phyloP scores from a whole-genome alignment of 2,329 filamentous ascomycete genomes.

The Raffaelea ambrosiae region DNA sequence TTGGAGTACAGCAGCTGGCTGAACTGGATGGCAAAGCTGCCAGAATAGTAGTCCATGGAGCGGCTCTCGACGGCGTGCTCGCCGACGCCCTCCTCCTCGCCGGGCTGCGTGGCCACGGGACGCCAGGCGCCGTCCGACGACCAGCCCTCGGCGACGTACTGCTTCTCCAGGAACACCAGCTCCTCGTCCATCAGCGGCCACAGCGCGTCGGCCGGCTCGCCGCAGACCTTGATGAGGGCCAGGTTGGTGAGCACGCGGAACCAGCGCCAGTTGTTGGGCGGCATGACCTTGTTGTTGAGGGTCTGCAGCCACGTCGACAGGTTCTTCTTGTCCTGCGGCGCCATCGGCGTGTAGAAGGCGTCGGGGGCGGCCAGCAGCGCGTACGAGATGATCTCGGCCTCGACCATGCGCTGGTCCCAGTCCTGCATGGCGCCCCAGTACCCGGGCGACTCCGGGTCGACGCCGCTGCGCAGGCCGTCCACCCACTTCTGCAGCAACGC shows the following conservation, averaged over 20 bases:
- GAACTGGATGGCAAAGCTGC: conserved; percentile 17
- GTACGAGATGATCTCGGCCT: conserved; percentile 41
- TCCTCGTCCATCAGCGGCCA: conserved; percentile 6
- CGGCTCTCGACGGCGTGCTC: conserved; percentile 1
- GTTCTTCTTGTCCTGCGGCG: conserved; percentile 21
- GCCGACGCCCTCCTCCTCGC: neutral
- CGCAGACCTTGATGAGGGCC: conserved; percentile 7
- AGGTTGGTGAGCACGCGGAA: conserved; percentile 13
- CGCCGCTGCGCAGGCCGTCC: conserved; percentile 21
- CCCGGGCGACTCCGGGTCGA: conserved; percentile 23
- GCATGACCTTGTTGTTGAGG: conserved; percentile 11
- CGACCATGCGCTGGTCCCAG: conserved; percentile 45
- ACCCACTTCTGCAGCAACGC: conserved; percentile 19
- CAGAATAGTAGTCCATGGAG: conserved; percentile 15
- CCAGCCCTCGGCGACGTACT: conserved; percentile 11
- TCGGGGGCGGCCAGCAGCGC: conserved; percentile 35
- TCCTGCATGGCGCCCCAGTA: conserved; percentile 40
- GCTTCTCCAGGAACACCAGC: conserved; percentile 10
- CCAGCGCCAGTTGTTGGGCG: conserved; percentile 14
- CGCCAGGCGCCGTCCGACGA: conserved; percentile 11
- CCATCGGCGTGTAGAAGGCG: conserved; percentile 22
- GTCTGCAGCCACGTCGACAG: conserved; percentile 11
- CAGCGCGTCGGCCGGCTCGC: neutral
- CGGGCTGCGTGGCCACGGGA: conserved; percentile 2
- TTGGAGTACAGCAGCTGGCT: conserved; percentile 29